Base-by-base conservation (phyloP, 768 basidiomycete genomes). In the Leccinum incarnatum region DNA sequence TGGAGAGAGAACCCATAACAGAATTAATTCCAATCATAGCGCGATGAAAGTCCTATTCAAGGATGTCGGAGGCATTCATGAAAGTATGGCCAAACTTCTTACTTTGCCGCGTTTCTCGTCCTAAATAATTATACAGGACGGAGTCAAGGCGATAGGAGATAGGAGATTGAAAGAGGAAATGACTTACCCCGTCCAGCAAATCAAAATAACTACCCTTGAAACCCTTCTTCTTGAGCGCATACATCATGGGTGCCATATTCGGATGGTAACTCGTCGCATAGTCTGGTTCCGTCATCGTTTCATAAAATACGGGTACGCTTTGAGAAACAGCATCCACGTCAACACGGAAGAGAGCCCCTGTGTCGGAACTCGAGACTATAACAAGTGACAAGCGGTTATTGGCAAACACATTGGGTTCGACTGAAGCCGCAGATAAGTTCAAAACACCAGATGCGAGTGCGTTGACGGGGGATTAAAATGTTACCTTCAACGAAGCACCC, bases 341-440 rank as follows among this genome's bases (percentile, higher is more conserved):
- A 14, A 62, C 32, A 11, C 57, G 55, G 0, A 57, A 56, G 9
- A 67, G 56, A 14, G 53, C 66, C 4, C 60, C 61, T 8, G 29
- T 50, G 25, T 0, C 49, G 19, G 54, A 66, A 23, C 6, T 55
- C n/a, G 67, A 65, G 52, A 55, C 61, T 6, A 69, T 64, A 2
- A 66, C 49, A 12, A 72, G 64, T 3, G 74, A 75, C 21, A 74
- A 60, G 17, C 72, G 74, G 46, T 71, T 75, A 52, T 74, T 75
- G 12, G 72, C 67, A 58, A 71, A 75, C 0, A 55, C 54, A 19
- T 73, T 64, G 6, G 62, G 64, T 5, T 62, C 54, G 9, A 75
- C 73, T 70, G 15, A 34, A 32, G n/a, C 29, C 1, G 49, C 7
- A 14, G 3, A 34, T 46, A 2, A 57, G 55, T 37, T 4, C 17